Evolutionary conservation across 2,329 filamentous ascomycete species (phyloP).

Genomic region (Epicoccum sorghinum): DNA sequence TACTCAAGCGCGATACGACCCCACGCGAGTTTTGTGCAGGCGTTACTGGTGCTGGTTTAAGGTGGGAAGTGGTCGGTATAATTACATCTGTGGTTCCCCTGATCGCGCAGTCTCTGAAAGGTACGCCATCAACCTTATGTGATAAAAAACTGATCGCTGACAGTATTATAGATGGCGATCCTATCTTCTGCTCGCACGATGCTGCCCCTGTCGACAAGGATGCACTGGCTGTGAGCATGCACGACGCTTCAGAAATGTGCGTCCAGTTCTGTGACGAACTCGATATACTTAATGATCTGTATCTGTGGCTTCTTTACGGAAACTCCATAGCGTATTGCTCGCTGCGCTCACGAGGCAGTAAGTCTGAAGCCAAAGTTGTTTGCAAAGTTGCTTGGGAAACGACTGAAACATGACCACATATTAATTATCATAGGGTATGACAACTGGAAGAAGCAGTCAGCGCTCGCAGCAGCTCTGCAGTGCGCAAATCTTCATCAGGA

Average conservation of each 20-base stretch:
- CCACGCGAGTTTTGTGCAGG: constrained; percentile 47
- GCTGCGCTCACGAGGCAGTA: constrained; percentile 39
- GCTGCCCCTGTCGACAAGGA: constrained; percentile 33
- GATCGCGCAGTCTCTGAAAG: constrained; percentile 40
- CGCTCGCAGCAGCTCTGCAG: constrained; percentile 36
- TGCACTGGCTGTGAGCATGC: constrained; percentile 30
- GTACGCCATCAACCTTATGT: constrained; percentile 8
- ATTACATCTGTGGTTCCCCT: constrained; percentile 48
- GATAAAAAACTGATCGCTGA: background rate
- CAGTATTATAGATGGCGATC: constrained; percentile 35
- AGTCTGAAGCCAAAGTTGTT: constrained; percentile 6
- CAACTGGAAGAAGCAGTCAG: constrained; percentile 42
- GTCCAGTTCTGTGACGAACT: constrained; percentile 41
- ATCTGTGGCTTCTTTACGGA: constrained; percentile 44
- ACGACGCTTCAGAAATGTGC: constrained; percentile 39
- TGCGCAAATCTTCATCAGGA: constrained; percentile 48
- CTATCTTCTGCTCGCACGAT: constrained; percentile 40
- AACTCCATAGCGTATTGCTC: constrained; percentile 32
- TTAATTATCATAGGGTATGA: constrained; percentile 29
- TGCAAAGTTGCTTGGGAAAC: no score
- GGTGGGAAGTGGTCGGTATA: constrained; percentile 54
- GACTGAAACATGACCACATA: background rate
- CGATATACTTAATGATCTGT: constrained; percentile 42
- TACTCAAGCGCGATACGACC: constrained; percentile 46
- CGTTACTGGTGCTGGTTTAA: constrained; percentile 48